A percentile compares a stretch with the other conserved stretches of the same genome.
Evolutionary conservation across 1,284 basidiomycete species (phyloP).

Genomic region (Ceratobasidium sp.): DNA sequence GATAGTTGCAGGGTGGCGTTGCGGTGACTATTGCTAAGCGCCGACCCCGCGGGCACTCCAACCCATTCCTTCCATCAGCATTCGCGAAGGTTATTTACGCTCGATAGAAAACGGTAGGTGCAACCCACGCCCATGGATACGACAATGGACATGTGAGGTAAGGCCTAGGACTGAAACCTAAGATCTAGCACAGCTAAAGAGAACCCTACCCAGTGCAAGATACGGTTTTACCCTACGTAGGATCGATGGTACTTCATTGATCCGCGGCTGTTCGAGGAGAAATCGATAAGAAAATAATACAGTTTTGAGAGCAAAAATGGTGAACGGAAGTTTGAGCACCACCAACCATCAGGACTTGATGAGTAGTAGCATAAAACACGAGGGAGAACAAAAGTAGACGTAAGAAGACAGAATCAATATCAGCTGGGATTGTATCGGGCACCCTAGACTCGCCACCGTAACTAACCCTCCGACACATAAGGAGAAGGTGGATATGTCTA

Average conservation of each 20-base stretch:
- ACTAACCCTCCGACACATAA: not conserved
- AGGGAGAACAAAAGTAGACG: not conserved
- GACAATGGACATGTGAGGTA: not conserved
- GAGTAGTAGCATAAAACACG: not conserved
- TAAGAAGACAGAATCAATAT: conserved; percentile 3
- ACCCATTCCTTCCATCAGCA: too few species aligned
- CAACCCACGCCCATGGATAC: not conserved
- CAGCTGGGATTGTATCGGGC: conserved; percentile 2
- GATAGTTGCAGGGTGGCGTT: not conserved
- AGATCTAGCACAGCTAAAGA: not conserved
- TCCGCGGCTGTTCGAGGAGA: not conserved
- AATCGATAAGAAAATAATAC: not conserved
- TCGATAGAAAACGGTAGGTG: not conserved
- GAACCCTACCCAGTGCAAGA: not conserved
- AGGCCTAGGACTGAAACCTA: not conserved
- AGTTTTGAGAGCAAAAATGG: not conserved
- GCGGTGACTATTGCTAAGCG: not conserved
- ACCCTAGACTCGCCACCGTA: not conserved
- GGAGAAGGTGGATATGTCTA: not conserved
- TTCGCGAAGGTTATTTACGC: too few species aligned
- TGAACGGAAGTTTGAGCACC: not conserved
- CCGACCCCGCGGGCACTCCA: too few species aligned
- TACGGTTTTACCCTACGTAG: not conserved
- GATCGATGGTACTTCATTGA: not conserved
- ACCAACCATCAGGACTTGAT: not conserved